A percentile compares a stretch with the other conserved stretches of the same genome.
Evolutionary conservation across 2,329 filamentous ascomycete species (phyloP).

Genomic region (Parafenestella ontariensis): DNA sequence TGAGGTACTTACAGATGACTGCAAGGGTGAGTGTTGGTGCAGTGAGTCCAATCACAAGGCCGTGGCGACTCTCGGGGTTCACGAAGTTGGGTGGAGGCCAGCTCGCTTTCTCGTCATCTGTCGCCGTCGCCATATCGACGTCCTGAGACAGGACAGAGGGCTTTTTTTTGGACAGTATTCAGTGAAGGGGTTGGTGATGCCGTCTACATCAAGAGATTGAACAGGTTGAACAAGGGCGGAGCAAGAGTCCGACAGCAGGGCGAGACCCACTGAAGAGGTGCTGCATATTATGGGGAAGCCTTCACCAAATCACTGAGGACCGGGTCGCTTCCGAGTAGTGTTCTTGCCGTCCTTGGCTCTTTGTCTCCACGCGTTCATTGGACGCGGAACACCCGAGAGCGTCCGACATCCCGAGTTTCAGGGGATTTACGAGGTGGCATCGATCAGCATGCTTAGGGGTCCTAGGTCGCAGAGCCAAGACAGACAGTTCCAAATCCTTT

Average conservation of each 20-base stretch:
- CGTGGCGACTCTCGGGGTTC: slow-evolving; percentile 27
- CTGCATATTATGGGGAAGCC: neutral
- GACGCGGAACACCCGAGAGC: slow-evolving; percentile 1
- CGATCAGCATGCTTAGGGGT: neutral
- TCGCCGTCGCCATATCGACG: slow-evolving; percentile 35
- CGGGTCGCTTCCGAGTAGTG: slow-evolving; percentile 5
- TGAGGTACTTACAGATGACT: slow-evolving; percentile 24
- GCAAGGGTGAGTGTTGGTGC: slow-evolving; percentile 23
- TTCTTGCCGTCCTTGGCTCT: slow-evolving; percentile 1
- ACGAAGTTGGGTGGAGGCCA: slow-evolving; percentile 38
- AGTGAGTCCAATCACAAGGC: slow-evolving; percentile 26
- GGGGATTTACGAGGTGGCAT: neutral
- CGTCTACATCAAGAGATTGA: neutral
- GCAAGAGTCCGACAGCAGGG: neutral
- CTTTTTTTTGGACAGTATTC: neutral
- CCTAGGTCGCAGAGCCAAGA: neutral
- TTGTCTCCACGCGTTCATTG: neutral
- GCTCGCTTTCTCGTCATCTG: slow-evolving; percentile 14
- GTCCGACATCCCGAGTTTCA: neutral
- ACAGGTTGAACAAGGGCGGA: neutral
- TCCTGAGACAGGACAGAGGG: neutral
- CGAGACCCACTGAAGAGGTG: neutral
- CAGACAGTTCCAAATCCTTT: neutral
- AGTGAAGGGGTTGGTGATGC: neutral
- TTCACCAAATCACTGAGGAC: neutral